Evolutionary conservation across 345 rosid species (phyloP).

Genomic region (Eucalyptus polybractea): DNA sequence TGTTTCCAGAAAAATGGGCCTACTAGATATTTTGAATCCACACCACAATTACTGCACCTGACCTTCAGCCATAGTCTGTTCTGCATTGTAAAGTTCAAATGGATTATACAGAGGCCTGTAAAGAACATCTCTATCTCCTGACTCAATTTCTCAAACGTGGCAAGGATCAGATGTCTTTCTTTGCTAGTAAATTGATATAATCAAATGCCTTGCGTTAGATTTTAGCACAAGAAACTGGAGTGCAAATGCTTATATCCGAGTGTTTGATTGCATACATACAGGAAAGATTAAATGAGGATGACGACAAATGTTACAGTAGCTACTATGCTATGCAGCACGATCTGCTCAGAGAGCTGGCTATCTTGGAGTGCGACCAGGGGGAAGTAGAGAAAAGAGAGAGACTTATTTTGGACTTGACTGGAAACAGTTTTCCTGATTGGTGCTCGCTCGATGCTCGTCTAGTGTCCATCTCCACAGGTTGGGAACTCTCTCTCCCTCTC

Average conservation of each 20-base stretch:
- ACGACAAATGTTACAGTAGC: background rate
- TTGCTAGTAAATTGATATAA: no score
- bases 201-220: no score
- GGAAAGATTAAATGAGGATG: background rate
- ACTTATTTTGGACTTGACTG: constrained; percentile 13
- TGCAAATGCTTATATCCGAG: no score
- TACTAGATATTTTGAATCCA: background rate
- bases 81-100: background rate
- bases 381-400: constrained; percentile 13
- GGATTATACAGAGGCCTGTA: background rate
- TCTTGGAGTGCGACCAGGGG: constrained; percentile 6
- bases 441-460: constrained; percentile 7
- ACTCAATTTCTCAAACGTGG: background rate
- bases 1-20: background rate
- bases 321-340: constrained; percentile 28
- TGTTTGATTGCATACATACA: no score
- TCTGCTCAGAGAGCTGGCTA: constrained; percentile 30
- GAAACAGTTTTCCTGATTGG: constrained; percentile 28
- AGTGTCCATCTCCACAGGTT: no score
- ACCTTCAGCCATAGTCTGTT: background rate
- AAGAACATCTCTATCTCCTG: background rate
- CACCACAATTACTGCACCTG: background rate
- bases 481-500: no score
- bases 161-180: background rate
- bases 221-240: no score